Evolutionary conservation across 208 protist species (phyloP), one percentile per base, ranked within the genome.

Genomic region (Wallacemonas sp.): DNA sequence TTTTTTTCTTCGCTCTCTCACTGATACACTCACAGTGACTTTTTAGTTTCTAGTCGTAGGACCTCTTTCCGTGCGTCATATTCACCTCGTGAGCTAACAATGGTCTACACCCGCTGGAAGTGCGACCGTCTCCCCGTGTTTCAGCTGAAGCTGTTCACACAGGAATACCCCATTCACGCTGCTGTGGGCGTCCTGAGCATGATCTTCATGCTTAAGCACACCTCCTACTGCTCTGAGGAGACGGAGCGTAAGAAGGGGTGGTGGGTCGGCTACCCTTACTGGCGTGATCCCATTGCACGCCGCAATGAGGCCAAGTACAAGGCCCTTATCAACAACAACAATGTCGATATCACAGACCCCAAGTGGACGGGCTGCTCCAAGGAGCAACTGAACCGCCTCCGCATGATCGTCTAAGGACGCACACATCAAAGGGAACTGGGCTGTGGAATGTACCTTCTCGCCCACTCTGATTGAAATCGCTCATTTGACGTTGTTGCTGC

Each of bases 21-120:
- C 33, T 61, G 11, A 61, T 64, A 9, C 30, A 19, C 21, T 63
- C 19, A 33, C 4, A 4, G 47, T 46, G 31, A 46, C 55, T 54
- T 61, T 74, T 34, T 58, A 17, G n/a, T 61, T 24, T 54, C 26
- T 68, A 33, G 47, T 68, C 69, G 21, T 68, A 58, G 51, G 51
- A 15, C 30, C 31, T 34, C 19, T 51, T 39, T 56, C 24, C 41
- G 2, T 31, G 1, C 12, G 8, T 45, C 33, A 14, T 44, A 41
- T 33, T 47, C 46, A 42, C 24, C 8, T 54, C 21, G 9, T 45
- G 39, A 66, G 33, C 5, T 19, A 21, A 80, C 46, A 54, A 96
- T 96, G 90, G 90, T 96, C 46, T 96, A 96, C 77, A 96, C 90
- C 15, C 90, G 90, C 60, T 96, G 90, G 90, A 96, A 96, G 77